These are phyloP conservation scores for Beauveria sp. DNA, from an alignment of 2,329 filamentous ascomycete genomes.

Conservation along the genomic window DNA sequence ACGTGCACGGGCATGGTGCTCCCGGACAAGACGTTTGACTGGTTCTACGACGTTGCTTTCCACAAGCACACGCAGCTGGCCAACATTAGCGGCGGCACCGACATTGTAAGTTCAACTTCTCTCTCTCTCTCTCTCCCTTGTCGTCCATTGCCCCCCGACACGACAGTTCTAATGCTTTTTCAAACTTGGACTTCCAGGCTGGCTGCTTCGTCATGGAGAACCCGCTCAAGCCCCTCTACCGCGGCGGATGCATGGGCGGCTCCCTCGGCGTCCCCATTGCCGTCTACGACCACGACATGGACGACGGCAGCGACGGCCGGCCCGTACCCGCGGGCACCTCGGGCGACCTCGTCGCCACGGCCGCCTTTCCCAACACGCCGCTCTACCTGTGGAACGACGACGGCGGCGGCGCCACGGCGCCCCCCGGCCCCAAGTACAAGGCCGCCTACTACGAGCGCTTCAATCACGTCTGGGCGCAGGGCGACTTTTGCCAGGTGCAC, in stretches of 20 bases:
- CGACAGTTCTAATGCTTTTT: too few relatives aligned
- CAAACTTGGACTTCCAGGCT: conserved; percentile 28
- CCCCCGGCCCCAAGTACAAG: conserved; percentile 49
- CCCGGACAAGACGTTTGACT: conserved; percentile 68
- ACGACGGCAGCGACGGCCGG: conserved; percentile 34
- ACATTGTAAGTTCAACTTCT: conserved; percentile 46
- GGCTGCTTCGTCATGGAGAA: conserved; percentile 59
- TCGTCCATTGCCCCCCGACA: too few relatives aligned
- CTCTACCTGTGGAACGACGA: conserved; percentile 55
- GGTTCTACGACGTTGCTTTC: conserved; percentile 68
- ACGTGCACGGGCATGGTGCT: conserved; percentile 77
- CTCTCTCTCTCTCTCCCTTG: neutral
- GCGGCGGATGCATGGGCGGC: conserved; percentile 45
- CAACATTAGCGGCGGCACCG: conserved; percentile 73
- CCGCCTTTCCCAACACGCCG: conserved; percentile 69
- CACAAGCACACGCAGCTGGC: conserved; percentile 56
- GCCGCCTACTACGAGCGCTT: conserved; percentile 56
- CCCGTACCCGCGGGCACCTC: conserved; percentile 51
- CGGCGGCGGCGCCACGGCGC: conserved; percentile 21
- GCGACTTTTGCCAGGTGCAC: conserved; percentile 69
- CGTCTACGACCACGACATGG: conserved; percentile 56
- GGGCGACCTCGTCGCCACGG: conserved; percentile 66
- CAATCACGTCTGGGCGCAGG: conserved; percentile 69
- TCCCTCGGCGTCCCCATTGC: conserved; percentile 43
- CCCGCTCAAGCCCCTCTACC: conserved; percentile 58